Evolutionary conservation across 352 stramenopile genomes (phyloP).

Genomic region (Globisporangium sylvaticum): DNA sequence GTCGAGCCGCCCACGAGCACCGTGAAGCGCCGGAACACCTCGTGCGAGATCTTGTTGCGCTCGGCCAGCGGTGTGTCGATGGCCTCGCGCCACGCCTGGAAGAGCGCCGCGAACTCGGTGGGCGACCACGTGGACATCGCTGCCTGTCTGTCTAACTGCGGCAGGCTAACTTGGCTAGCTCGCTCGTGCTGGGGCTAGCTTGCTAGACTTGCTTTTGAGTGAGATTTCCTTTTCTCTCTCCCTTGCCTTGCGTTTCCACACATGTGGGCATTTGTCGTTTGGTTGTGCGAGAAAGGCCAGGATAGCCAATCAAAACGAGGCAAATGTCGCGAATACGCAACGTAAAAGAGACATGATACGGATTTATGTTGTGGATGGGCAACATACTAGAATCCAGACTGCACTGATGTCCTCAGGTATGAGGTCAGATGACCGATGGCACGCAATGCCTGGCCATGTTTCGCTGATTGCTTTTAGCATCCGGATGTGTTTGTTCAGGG

Average conservation of each 20-base stretch:
- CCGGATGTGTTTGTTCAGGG: no score
- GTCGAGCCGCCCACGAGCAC: conserved; percentile 7
- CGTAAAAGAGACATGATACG: background rate
- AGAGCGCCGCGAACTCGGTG: conserved; percentile 14
- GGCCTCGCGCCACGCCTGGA: conserved; percentile 16
- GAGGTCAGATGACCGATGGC: no score
- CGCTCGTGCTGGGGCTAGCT: background rate
- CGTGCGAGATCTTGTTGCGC: conserved; percentile 16
- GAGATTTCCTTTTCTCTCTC: background rate
- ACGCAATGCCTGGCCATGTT: no score
- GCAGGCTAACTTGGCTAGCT: background rate
- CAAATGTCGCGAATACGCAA: background rate
- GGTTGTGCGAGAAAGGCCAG: background rate
- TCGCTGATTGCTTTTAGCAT: no score
- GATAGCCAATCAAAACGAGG: background rate
- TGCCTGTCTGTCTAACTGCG: background rate
- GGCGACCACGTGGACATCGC: conserved; percentile 13
- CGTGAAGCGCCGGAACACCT: conserved; percentile 16
- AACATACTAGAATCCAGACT: background rate
- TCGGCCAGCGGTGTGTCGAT: conserved; percentile 12
- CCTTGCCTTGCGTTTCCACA: background rate
- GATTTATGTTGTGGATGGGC: background rate
- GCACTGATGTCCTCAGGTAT: no score
- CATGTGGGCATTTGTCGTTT: background rate
- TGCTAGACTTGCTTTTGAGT: background rate